Conservation (phyloP, 1,139 yeast species). For the Debaryomyces coudertii region DNA sequence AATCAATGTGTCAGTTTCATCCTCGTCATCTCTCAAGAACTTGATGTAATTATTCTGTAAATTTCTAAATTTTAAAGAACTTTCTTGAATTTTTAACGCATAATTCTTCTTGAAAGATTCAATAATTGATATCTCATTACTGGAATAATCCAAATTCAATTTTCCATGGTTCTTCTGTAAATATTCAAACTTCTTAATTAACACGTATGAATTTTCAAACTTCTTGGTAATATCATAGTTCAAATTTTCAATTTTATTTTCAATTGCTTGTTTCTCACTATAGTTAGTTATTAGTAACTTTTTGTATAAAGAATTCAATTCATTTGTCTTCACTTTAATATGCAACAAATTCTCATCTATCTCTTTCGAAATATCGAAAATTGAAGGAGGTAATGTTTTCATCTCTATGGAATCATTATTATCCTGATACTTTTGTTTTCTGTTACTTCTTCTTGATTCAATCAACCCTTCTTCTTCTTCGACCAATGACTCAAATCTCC, state of each 20-base stretch:
- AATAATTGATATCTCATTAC: slow-evolving; percentile 64
- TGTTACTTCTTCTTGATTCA: slow-evolving; percentile 23
- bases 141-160: slow-evolving; percentile 38
- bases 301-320: slow-evolving; percentile 70
- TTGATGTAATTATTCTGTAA: slow-evolving; percentile 88
- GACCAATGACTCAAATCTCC: slow-evolving; percentile 38
- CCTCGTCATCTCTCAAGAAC: slow-evolving; percentile 71
- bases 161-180: slow-evolving; percentile 41
- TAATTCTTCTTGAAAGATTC: slow-evolving; percentile 81
- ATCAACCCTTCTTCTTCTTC: slow-evolving; percentile 64
- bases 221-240: slow-evolving; percentile 73
- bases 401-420: slow-evolving; percentile 42
- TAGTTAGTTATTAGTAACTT: slow-evolving; percentile 86
- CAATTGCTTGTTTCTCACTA: slow-evolving; percentile 70
- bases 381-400: slow-evolving; percentile 70
- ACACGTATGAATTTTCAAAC: slow-evolving; percentile 75
- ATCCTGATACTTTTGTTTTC: slow-evolving; percentile 12
- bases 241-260: slow-evolving; percentile 69
- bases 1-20: slow-evolving; percentile 37
- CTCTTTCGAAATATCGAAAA: slow-evolving; percentile 72
- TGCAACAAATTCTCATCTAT: slow-evolving; percentile 62
- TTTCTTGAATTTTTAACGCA: slow-evolving; percentile 81
- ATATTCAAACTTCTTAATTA: slow-evolving; percentile 69
- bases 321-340: slow-evolving; percentile 54
- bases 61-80: slow-evolving; percentile 77